Base-by-base conservation (phyloP, 768 basidiomycete genomes). In the Kwoniella bestiolae region DNA sequence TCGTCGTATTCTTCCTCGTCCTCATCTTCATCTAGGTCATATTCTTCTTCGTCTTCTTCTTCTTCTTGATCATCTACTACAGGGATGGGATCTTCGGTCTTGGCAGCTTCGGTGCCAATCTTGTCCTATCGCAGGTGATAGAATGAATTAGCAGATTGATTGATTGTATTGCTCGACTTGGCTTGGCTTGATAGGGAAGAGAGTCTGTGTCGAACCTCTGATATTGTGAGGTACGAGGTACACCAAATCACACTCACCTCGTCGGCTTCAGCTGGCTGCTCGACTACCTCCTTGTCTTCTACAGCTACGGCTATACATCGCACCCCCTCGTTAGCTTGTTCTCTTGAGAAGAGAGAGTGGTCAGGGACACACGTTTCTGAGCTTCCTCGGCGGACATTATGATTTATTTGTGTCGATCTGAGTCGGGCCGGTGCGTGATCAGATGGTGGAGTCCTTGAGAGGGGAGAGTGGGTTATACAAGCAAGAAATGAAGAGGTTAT, bases 321-420 rank as follows among this genome's bases (percentile, higher is more conserved):
- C 18, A 28, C 23, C 38, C 11, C 25, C 14, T n/a, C n/a, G n/a
- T 21, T 23, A 47, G 46, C n/a, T 9, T 3, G n/a, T 25, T 4
- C 14, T 12, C 50, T 12, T 12, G n/a, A 18, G 29, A 9, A 49
- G 7, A 23, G 25, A 8, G 14, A 4, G 8, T 34, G 31, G 28
- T 23, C 16, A 41, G 29, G 7, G 18, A 56, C 64, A 44, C 56
- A 65, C 64, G 64, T 65, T 65, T 60, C 41, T 58, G 49, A 52
- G 57, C 64, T 59, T 65, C 56, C 53, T 65, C 64, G 2, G 51
- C 50, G 7, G 64, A 60, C 57, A 60, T 66, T 21, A 9, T 66
- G 31, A 34, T 25, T 12, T 51, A 3, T 26, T 12, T 26, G 56
- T 8, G 56, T 6, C 34, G 14, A 31, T 23, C 16, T 41, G 11